Percentiles rank a stretch among this genome's conserved stretches.
Evolutionary conservation across 306 rosid species (phyloP).

Genomic region (Cercis canadensis): DNA sequence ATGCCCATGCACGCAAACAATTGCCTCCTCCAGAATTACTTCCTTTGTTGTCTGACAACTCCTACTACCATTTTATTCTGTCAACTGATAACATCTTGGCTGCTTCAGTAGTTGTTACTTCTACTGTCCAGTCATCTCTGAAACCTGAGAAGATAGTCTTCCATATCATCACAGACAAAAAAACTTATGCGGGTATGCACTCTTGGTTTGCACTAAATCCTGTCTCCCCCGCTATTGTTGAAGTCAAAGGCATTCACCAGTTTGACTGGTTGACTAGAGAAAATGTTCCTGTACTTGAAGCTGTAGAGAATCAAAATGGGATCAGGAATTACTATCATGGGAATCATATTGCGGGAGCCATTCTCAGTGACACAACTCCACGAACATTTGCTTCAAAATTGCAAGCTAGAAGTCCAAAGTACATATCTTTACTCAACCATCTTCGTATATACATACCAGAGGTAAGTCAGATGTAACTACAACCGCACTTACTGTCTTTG

Average conservation of each 20-base stretch:
- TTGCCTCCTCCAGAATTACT: conserved; percentile 95
- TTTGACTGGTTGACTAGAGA: conserved; percentile 99
- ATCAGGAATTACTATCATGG: conserved; percentile 95
- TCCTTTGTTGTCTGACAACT: conserved; percentile 82
- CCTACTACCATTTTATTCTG: conserved; percentile 86
- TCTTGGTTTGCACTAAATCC: conserved; percentile 99
- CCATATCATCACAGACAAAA: conserved; percentile 97
- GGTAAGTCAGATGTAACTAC: conserved; percentile 55
- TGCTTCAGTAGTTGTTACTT: conserved; percentile 96
- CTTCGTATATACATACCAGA: conserved; percentile 96
- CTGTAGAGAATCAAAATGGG: conserved; percentile 88
- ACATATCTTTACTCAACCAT: conserved; percentile 96
- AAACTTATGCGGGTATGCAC: conserved; percentile 98
- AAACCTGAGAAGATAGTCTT: conserved; percentile 89
- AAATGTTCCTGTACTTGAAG: conserved; percentile 98
- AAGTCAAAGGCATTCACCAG: conserved; percentile 95
- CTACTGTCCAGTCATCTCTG: conserved; percentile 82
- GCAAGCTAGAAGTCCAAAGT: conserved; percentile 98
- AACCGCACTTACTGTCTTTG: background rate
- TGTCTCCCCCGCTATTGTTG: conserved; percentile 88
- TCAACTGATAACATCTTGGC: conserved; percentile 97
- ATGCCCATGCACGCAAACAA: conserved; percentile 97
- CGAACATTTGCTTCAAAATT: conserved; percentile 76
- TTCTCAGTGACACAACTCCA: conserved; percentile 77
- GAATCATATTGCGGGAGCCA: conserved; percentile 70